A percentile compares a stretch with the other conserved stretches of the same genome.
phyloP scores from a whole-genome alignment of 2,329 filamentous ascomycete genomes.

The Claviceps humidiphila region DNA sequence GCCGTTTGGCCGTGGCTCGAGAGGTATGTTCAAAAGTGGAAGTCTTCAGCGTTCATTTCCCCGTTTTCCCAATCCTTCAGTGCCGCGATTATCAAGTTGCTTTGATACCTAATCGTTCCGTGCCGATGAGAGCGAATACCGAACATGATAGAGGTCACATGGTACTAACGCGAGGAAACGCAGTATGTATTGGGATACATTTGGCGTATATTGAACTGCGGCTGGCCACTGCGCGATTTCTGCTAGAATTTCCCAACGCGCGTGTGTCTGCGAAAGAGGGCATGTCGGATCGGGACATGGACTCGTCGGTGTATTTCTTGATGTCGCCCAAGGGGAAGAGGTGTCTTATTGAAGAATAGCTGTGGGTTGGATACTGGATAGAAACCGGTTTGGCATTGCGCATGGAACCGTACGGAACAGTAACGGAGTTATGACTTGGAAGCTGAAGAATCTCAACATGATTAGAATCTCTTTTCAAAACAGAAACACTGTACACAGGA shows the following conservation, averaged over 20 bases:
- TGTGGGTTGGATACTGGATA: neutral
- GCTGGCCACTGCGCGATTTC: constrained; percentile 37
- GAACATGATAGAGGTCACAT: too few species aligned
- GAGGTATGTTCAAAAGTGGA: constrained; percentile 17
- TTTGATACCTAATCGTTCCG: too few species aligned
- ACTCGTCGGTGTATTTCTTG: constrained; percentile 20
- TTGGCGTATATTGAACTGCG: constrained; percentile 43
- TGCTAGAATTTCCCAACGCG: constrained; percentile 29
- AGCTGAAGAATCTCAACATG: too few species aligned
- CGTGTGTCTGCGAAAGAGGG: constrained; percentile 19
- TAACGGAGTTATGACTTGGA: too few species aligned
- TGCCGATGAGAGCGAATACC: too few species aligned
- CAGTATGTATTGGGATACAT: constrained; percentile 41
- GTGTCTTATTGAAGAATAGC: constrained; percentile 16
- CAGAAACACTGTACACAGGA: too few species aligned
- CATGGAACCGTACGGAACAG: too few species aligned
- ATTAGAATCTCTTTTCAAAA: too few species aligned
- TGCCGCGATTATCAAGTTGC: too few species aligned
- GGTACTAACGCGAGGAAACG: neutral
- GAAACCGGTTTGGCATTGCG: too few species aligned
- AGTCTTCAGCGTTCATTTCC: neutral
- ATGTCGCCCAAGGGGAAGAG: constrained; percentile 17
- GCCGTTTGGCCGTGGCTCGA: constrained; percentile 39
- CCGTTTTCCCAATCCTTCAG: too few species aligned
- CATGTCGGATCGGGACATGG: constrained; percentile 25